Percentiles rank a stretch among this genome's conserved stretches.
phyloP scores from a whole-genome alignment of 2,329 filamentous ascomycete genomes.

The Diaporthe eres region DNA sequence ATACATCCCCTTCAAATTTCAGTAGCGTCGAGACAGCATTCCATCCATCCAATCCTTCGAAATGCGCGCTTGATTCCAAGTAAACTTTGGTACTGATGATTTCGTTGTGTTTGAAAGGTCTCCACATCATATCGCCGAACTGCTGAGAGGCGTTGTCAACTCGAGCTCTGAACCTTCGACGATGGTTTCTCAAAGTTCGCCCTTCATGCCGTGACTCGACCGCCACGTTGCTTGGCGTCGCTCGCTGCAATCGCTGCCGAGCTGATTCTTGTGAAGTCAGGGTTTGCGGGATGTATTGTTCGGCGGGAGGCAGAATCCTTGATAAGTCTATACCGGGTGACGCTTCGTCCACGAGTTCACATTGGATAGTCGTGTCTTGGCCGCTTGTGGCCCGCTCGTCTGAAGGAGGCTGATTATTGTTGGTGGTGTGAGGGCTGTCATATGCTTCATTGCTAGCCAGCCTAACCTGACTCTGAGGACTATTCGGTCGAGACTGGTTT shows the following conservation, averaged over 20 bases:
- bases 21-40: neutral
- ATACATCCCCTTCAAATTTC: neutral
- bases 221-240: too few species aligned
- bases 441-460: too few species aligned
- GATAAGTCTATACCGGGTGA: neutral
- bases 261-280: neutral
- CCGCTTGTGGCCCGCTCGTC: too few species aligned
- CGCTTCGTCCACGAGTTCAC: neutral
- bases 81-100: neutral
- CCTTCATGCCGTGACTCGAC: too few species aligned
- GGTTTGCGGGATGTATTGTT: neutral
- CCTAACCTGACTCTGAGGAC: neutral
- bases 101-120: neutral
- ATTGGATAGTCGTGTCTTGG: too few species aligned
- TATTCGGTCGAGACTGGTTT: too few species aligned
- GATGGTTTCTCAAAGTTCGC: too few species aligned
- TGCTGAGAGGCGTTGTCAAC: neutral
- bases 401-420: too few species aligned
- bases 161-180: neutral
- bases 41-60: too few species aligned
- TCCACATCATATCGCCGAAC: neutral
- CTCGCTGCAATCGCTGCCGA: neutral
- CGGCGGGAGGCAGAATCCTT: fast-evolving
- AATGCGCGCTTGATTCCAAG: neutral
- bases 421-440: too few species aligned